Evolutionary conservation across 371 early-diverging fungal genomes (phyloP).

Genomic region (Mucor plumbeus): DNA sequence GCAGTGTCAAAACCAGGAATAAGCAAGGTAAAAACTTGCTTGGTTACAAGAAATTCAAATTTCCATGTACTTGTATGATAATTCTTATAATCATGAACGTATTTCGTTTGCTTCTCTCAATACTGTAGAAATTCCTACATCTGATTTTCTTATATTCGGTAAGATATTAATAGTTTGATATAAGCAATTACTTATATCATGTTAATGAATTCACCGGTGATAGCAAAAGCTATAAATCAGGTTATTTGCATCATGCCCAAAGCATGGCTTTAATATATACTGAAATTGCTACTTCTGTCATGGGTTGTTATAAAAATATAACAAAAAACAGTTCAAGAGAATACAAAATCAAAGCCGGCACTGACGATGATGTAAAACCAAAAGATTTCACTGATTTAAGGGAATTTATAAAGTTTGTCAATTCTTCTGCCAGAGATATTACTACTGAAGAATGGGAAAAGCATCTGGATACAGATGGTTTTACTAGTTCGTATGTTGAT

Average conservation of each 20-base stretch:
- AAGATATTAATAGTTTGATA: background rate
- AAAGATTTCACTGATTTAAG: conserved; percentile 20
- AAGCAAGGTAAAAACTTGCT: conserved; percentile 18
- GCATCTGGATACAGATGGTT: conserved; percentile 27
- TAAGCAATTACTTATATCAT: too few species aligned
- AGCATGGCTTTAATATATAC: too few species aligned
- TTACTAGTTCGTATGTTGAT: conserved; percentile 15
- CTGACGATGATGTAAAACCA: background rate
- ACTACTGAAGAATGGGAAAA: conserved; percentile 33
- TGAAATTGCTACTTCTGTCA: too few species aligned
- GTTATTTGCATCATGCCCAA: conserved; percentile 35
- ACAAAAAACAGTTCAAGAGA: conserved; percentile 24
- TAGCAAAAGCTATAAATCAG: conserved; percentile 27
- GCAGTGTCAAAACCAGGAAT: conserved; percentile 27
- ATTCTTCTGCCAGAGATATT: conserved; percentile 8
- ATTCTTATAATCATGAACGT: conserved; percentile 55
- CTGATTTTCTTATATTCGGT: conserved; percentile 41
- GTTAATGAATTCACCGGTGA: conserved; percentile 30
- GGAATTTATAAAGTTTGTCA: conserved; percentile 37
- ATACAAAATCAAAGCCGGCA: conserved; percentile 36
- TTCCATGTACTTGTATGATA: conserved; percentile 42
- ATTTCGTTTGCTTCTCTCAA: conserved; percentile 50
- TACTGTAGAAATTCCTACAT: conserved; percentile 46
- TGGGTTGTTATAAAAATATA: background rate
- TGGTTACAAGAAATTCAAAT: conserved; percentile 35